Conservation (phyloP, 495 filamentous ascomycete species). For the Penicillium fimorum region DNA sequence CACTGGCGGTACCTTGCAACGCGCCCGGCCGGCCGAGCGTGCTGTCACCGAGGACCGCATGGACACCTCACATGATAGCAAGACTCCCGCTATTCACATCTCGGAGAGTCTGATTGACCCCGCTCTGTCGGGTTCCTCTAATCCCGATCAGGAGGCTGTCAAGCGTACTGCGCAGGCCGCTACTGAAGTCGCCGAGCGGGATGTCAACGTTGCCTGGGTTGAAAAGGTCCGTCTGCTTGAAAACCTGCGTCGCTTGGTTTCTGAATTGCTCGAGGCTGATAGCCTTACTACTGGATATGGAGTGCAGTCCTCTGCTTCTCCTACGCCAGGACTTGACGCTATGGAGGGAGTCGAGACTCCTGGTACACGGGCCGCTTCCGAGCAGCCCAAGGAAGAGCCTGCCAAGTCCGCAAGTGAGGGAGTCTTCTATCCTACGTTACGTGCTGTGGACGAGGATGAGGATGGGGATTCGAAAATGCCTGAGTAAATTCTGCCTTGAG, state of each 20-base stretch:
- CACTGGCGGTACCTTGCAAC: constrained; percentile 84
- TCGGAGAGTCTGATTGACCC: constrained; percentile 55
- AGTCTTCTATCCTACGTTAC: constrained; percentile 50
- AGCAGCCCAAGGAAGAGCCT: constrained; percentile 17
- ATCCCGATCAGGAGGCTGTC: constrained; percentile 42
- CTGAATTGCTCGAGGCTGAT: constrained; percentile 58
- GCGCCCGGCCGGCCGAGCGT: constrained; percentile 53
- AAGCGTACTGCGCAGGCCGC: constrained; percentile 46
- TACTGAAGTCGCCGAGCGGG: constrained; percentile 47
- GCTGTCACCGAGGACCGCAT: constrained; percentile 41
- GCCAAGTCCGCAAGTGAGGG: constrained; percentile 26
- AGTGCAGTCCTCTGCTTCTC: constrained; percentile 16
- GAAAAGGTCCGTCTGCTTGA: constrained; percentile 82
- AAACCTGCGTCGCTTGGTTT: constrained; percentile 65
- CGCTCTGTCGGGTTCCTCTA: constrained; percentile 39
- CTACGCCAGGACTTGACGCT: constrained; percentile 24
- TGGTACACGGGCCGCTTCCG: constrained; percentile 20
- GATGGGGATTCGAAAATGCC: constrained; percentile 40
- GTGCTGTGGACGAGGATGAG: constrained; percentile 43
- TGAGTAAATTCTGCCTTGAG: constrained; percentile 16
- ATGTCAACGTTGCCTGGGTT: constrained; percentile 71
- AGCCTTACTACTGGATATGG: constrained; percentile 55
- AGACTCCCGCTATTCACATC: constrained; percentile 42
- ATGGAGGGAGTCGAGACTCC: constrained; percentile 45
- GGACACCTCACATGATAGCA: constrained; percentile 56